Evolutionary conservation across 169 alveolate species (phyloP), one percentile per base, ranked within the genome.

Genomic region (Cryptosporidium ubiquitum): DNA sequence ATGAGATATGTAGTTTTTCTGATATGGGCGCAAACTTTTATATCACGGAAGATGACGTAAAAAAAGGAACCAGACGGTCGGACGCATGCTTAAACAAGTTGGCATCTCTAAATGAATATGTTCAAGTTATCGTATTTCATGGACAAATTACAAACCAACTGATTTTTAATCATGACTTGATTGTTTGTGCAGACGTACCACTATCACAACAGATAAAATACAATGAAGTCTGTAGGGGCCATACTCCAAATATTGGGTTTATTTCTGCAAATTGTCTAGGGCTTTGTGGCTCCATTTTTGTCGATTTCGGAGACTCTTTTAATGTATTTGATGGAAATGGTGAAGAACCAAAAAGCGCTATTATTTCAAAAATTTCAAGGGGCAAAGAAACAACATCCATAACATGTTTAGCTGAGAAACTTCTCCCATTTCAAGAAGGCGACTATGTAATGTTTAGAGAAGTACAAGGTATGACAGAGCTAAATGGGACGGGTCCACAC

Each of bases 21-120:
- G 99, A 98, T 85, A 94, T 98, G 73, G 98, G 99, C 1, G 92
- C 95, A 39, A 98, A 98, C 95, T 98, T 97, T 94, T 98, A 95
- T 79, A 93, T 95, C 40, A 91, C 94, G 29, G 96, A 96, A 64
- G 95, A 92, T 35, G 97, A 97, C 84, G 99, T 97, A 49, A 97
- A 97, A 52, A 61, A 84, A 55, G 69, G 86, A 20, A 47, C 55
- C 6, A 68, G 92, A 51, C 75, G 96, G 9, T 97, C 98, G 39
- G 97, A 93, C 57, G 98, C 98, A 20, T 93, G 97, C 52, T 70
- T 94, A 61, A 91, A 66, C 33, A 95, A 97, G 68, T 93, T 97
- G 23, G 95, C 92, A 91, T 98, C 95, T 91, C 94, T 98, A 55
- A 98, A 98, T 93, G 97, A 97, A 84, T 96, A 95, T 70, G 99